phyloP scores from a whole-genome alignment of 192 early-diverging fungal genomes.

The Phycomyces nitens region DNA sequence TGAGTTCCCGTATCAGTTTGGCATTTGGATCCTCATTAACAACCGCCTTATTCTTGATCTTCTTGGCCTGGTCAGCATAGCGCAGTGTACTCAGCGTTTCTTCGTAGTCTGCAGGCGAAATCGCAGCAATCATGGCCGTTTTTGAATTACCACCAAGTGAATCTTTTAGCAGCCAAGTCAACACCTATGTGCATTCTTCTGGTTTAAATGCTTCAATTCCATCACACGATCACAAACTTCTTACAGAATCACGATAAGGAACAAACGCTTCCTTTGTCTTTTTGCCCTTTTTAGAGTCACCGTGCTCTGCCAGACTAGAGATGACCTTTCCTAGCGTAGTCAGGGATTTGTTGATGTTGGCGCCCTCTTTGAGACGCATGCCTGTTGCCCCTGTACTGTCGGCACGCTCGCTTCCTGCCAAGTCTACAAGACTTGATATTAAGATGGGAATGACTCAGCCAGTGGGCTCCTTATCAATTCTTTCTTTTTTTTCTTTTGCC shows the following conservation, averaged over 20 bases:
- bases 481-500: too few species aligned
- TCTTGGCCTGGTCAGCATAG: conserved; percentile 80
- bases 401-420: conserved; percentile 91
- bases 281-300: conserved; percentile 17
- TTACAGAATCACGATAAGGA: conserved; percentile 89
- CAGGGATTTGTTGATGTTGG: conserved; percentile 91
- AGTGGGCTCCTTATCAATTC: background rate
- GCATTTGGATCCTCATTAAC: conserved; percentile 78
- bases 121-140: conserved; percentile 66
- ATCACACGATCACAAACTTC: background rate
- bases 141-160: conserved; percentile 71
- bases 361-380: conserved; percentile 83
- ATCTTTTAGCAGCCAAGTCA: conserved; percentile 73
- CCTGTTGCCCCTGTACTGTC: conserved; percentile 83
- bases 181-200: conserved; percentile 47
- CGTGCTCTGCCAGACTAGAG: conserved; percentile 75
- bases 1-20: conserved; percentile 64
- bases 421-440: conserved; percentile 71
- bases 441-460: background rate
- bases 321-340: conserved; percentile 94
- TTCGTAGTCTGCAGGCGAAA: conserved; percentile 62
- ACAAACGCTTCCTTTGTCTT: conserved; percentile 57
- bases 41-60: conserved; percentile 73
- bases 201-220: too few species aligned
- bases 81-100: conserved; percentile 73